These are phyloP conservation scores for Cystobasidium tubakii DNA, from an alignment of 768 basidiomycete genomes.

Conservation along the genomic window DNA sequence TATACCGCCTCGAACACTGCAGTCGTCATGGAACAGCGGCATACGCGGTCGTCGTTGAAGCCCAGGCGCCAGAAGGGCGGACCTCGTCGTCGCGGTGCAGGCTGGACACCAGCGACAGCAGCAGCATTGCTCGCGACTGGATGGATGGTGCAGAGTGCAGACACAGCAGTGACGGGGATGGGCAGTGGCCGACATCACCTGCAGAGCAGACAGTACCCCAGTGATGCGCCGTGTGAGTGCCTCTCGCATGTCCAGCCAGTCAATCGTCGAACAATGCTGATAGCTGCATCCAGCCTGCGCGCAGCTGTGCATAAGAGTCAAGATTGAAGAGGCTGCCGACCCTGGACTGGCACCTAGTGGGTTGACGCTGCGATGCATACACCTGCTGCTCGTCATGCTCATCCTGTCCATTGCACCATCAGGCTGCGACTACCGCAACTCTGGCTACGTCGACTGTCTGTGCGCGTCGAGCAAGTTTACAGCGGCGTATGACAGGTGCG, in stretches of 20 bases:
- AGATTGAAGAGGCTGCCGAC: slow-evolving; percentile 29
- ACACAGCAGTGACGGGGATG: not conserved
- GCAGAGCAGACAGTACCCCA: slow-evolving; percentile 5
- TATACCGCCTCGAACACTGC: not conserved
- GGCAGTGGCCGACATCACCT: not conserved
- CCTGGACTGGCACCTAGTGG: slow-evolving; percentile 24
- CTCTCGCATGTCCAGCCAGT: not conserved
- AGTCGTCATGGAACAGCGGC: not conserved
- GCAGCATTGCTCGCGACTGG: not conserved
- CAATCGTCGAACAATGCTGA: not conserved
- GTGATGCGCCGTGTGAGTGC: slow-evolving; percentile 28
- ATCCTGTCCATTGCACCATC: not conserved
- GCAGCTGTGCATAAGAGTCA: slow-evolving; percentile 8
- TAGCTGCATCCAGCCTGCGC: slow-evolving; percentile 19
- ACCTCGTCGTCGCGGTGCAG: not conserved
- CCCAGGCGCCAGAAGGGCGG: not conserved
- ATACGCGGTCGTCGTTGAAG: not conserved
- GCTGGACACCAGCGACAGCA: not conserved
- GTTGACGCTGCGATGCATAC: not conserved
- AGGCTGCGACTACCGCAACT: slow-evolving; percentile 20
- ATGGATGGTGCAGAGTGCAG: not conserved
- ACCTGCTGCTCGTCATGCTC: not conserved
- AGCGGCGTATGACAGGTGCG: slow-evolving; percentile 29
- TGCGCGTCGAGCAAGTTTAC: slow-evolving; percentile 20
- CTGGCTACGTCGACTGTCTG: slow-evolving; percentile 23